phyloP scores from a whole-genome alignment of 345 rosid species.

The Corchorus capsularis region DNA sequence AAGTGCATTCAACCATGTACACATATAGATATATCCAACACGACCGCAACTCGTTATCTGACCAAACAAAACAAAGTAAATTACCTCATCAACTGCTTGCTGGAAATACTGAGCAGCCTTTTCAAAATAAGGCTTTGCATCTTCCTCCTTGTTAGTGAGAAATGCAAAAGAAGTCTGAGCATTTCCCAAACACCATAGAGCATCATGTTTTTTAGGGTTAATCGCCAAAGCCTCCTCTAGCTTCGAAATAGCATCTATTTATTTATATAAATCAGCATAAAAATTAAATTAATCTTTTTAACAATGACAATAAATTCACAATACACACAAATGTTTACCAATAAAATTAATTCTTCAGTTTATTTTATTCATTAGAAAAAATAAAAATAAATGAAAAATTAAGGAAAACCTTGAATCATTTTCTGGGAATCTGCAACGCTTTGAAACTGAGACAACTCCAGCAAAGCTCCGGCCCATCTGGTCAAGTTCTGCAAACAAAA shows the following conservation, averaged over 20 bases:
- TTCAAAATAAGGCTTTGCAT: slow-evolving; percentile 60
- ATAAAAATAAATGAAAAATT: neutral
- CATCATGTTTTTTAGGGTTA: slow-evolving; percentile 60
- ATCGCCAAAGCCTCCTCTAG: slow-evolving; percentile 80
- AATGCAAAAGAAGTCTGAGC: slow-evolving; percentile 81
- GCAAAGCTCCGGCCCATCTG: slow-evolving; percentile 81
- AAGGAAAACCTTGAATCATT: slow-evolving; percentile 63
- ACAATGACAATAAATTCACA: neutral
- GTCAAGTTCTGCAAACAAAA: slow-evolving; percentile 58
- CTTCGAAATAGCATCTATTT: slow-evolving; percentile 74
- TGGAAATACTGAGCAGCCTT: slow-evolving; percentile 68
- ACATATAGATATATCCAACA: neutral
- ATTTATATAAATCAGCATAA: neutral
- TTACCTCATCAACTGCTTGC: slow-evolving; percentile 76
- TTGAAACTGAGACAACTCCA: slow-evolving; percentile 93
- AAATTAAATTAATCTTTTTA: neutral
- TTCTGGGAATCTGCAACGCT: slow-evolving; percentile 58
- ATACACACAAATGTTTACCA: neutral
- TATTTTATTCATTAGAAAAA: neutral
- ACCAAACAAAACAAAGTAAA: neutral
- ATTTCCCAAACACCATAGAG: slow-evolving; percentile 91
- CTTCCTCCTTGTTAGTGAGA: slow-evolving; percentile 62
- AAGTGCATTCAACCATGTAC: neutral
- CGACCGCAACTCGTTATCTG: neutral
- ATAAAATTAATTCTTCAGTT: neutral